Evolutionary conservation across 495 filamentous ascomycete genomes (phyloP), one percentile per base, ranked within the genome.

Genomic region (Terfezia boudieri): DNA sequence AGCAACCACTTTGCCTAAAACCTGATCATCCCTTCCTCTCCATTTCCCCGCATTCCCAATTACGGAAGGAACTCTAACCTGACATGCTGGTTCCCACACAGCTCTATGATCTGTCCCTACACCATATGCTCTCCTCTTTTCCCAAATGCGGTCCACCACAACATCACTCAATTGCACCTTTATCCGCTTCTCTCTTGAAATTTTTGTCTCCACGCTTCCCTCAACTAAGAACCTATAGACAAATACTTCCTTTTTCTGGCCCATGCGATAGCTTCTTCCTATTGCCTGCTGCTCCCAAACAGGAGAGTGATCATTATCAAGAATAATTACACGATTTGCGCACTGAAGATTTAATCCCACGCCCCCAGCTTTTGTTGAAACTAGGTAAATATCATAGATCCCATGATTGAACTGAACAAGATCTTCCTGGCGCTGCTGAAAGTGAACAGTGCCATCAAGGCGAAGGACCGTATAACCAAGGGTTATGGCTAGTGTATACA

Each of bases 391-490:
- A 46, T 46, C 41, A 46, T 14, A 46, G 12, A 20, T 46, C 41
- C 41, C 41, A 46, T 20, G 14, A 63, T 98, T 96, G 74, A 98
- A 98, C 55, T 83, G 78, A 60, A 94, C 86, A 9, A 98, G 86
- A 51, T 95, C 73, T 8, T 67, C 69, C 64, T 95, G 90, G 9
- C 90, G 80, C 38, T 79, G 74, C 56, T 83, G 80, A 61, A 95
- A 84, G 1, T 78, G 74, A 5, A 89, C 96, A 49, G 76, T 79
- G 32, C 90, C 90, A 63, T 96, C 90, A 90, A 98, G 94, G 41
- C 90, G 81, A 35, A 83, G 70, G 41, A 46, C 41, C 17, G 41
- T 46, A 20, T 2, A 46, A 5, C 41, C 41, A 14, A 46, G 17
- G 41, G 17, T 14, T 14, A 14, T 14, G 4, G 41, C 41, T 4